Conservation (phyloP, 179 eudicot genomes). For the Monotropa hypopitys region DNA sequence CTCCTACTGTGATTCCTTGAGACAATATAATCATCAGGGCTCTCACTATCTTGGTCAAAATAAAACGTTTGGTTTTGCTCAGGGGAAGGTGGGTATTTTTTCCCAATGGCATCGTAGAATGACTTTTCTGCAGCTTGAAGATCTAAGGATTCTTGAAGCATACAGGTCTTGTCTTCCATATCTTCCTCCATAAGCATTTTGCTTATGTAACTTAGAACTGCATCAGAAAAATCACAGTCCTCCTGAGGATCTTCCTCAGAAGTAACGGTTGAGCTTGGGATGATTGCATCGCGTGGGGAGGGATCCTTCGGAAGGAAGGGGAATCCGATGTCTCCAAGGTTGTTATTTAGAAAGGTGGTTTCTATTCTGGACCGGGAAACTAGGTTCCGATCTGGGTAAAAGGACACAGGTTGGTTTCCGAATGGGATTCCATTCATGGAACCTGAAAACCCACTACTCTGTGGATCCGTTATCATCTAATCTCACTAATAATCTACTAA, state of each 20-base stretch:
- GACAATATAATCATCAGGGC: conserved; percentile 22
- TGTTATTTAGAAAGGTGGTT: conserved; percentile 8
- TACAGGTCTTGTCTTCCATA: conserved; percentile 48
- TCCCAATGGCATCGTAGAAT: conserved; percentile 60
- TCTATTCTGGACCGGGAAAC: conserved; percentile 3
- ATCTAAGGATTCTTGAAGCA: conserved; percentile 63
- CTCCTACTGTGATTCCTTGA: conserved; percentile 4
- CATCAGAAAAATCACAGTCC: conserved; percentile 62
- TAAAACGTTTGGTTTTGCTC: conserved; percentile 16
- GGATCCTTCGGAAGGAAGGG: conserved; percentile 2
- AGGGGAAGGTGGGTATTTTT: conserved; percentile 60
- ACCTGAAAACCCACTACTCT: background rate
- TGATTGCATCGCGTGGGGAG: background rate
- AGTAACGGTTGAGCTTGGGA: conserved; percentile 4
- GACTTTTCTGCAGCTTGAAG: conserved; percentile 75
- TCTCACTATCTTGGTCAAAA: conserved; percentile 19
- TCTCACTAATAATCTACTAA: background rate
- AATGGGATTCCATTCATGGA: conserved; percentile 9
- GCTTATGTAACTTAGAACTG: conserved; percentile 53
- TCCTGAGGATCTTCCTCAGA: conserved; percentile 32
- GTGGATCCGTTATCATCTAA: conserved; percentile 12
- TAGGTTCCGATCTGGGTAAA: background rate
- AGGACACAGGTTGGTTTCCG: conserved; percentile 2
- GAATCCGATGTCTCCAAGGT: conserved; percentile 10
- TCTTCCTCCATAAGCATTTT: conserved; percentile 82